Conservation (phyloP, 2,329 filamentous ascomycete genomes). For the Apiospora arundinis region DNA sequence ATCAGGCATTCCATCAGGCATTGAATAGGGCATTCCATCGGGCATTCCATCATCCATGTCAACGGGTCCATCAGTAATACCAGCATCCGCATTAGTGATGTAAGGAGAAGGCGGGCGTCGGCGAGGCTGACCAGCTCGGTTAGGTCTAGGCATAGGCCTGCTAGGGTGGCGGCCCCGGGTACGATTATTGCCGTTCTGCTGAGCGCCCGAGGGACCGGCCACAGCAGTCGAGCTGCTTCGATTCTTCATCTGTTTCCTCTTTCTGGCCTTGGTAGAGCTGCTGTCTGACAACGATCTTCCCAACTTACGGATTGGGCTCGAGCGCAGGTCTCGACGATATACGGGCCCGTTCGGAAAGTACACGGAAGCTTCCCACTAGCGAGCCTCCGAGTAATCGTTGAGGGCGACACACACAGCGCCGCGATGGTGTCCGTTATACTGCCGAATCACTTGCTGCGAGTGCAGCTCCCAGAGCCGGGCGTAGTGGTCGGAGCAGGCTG, state of each 20-base stretch:
- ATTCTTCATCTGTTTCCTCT: background rate
- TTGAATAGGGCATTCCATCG: too few relatives aligned
- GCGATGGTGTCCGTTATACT: constrained; percentile 94
- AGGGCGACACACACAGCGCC: constrained; percentile 91
- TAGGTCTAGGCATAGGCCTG: background rate
- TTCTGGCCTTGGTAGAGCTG: background rate
- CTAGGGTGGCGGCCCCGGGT: background rate
- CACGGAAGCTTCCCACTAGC: constrained; percentile 35
- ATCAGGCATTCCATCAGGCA: too few relatives aligned
- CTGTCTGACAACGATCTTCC: background rate
- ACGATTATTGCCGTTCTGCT: background rate
- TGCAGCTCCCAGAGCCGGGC: constrained; percentile 88
- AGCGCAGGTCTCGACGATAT: background rate
- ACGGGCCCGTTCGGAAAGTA: background rate
- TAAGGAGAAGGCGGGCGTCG: constrained; percentile 16
- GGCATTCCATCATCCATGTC: background rate
- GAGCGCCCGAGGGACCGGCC: background rate
- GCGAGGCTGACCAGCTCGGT: background rate
- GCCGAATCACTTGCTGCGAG: constrained; percentile 87
- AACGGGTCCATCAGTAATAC: background rate
- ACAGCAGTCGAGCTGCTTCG: background rate
- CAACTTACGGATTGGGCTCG: background rate
- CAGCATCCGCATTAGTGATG: background rate
- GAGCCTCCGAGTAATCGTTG: constrained; percentile 78
- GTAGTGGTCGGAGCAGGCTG: constrained; percentile 92